These are phyloP conservation scores for Cadophora sp. DNA, from an alignment of 2,329 filamentous ascomycete species.

Conservation along the genomic window DNA sequence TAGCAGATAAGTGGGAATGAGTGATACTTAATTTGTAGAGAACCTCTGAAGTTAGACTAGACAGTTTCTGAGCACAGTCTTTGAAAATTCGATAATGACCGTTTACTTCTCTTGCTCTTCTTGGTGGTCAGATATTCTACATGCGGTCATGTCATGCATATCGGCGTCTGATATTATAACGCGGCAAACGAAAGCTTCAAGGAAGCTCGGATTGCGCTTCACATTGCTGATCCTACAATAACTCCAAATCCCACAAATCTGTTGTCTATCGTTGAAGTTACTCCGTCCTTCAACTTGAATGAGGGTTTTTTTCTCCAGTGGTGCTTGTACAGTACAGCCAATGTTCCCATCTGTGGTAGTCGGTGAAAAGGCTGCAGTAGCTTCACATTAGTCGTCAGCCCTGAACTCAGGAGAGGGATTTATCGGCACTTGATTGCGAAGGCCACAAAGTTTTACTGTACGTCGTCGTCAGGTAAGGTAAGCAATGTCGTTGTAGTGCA, in stretches of 20 bases:
- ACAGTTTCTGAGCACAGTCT: background rate
- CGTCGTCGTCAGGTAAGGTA: background rate
- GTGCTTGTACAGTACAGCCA: background rate
- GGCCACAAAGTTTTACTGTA: background rate
- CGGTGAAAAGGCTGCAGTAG: constrained; percentile 3
- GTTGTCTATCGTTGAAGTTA: background rate
- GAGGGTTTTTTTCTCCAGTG: background rate
- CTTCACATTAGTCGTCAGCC: constrained; percentile 19
- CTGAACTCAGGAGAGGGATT: constrained; percentile 47
- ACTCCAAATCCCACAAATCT: background rate
- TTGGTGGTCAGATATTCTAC: background rate
- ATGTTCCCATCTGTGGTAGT: background rate
- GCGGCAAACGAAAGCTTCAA: background rate
- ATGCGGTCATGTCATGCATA: background rate
- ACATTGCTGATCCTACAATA: background rate
- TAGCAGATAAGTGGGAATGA: too few species aligned
- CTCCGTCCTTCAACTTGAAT: too few species aligned
- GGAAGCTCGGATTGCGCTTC: background rate
- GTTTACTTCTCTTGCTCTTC: background rate
- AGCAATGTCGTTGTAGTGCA: background rate
- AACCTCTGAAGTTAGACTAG: background rate
- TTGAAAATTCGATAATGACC: background rate
- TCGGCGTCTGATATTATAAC: background rate
- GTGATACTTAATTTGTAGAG: background rate
- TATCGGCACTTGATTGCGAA: background rate